Conservation (phyloP, 306 rosid genomes). For the Vigna mungo region DNA sequence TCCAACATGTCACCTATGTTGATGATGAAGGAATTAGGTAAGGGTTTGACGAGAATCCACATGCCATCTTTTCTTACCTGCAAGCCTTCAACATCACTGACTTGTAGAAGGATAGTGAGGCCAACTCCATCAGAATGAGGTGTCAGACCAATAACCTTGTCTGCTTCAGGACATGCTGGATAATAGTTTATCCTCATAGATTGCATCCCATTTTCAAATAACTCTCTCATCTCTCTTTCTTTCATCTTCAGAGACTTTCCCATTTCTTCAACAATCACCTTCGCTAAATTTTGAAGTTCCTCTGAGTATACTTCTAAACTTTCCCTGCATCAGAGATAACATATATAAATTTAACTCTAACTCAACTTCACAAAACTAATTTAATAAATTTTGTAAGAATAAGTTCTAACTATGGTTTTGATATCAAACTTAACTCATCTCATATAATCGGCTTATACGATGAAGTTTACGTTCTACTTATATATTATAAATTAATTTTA, state of each 20-base stretch:
- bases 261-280: conserved; percentile 33
- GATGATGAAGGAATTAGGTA: conserved; percentile 52
- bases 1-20: conserved; percentile 55
- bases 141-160: conserved; percentile 53
- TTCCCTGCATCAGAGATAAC: conserved; percentile 56
- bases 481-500: too few species aligned
- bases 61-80: conserved; percentile 50
- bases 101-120: conserved; percentile 53
- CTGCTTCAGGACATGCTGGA: conserved; percentile 58
- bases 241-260: conserved; percentile 42
- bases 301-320: conserved; percentile 46
- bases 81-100: conserved; percentile 52
- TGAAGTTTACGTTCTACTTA: too few species aligned
- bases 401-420: too few species aligned
- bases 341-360: too few species aligned
- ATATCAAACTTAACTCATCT: too few species aligned
- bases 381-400: too few species aligned
- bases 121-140: conserved; percentile 57
- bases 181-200: conserved; percentile 54
- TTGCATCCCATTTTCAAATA: conserved; percentile 46
- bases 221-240: conserved; percentile 34
- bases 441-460: too few species aligned
- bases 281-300: conserved; percentile 35
- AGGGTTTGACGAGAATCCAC: conserved; percentile 49
- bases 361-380: too few species aligned